Evolutionary conservation across 768 basidiomycete genomes (phyloP).

Genomic region (Scleroderma citrinum): DNA sequence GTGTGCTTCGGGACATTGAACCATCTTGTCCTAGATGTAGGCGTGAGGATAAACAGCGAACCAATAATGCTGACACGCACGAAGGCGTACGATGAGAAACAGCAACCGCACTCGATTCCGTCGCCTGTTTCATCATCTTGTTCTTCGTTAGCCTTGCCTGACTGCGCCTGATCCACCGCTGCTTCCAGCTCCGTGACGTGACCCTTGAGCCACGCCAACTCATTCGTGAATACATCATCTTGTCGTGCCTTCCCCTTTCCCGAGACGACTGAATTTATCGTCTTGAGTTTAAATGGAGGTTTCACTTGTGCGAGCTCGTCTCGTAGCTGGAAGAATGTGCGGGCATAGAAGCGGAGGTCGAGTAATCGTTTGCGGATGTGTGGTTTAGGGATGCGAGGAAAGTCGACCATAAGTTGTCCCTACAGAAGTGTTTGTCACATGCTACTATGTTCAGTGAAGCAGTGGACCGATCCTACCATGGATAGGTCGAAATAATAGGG

Average conservation of each 20-base stretch:
- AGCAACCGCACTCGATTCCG: conserved; percentile 85
- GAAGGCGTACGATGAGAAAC: conserved; percentile 67
- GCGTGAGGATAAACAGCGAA: not conserved
- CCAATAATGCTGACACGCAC: conserved; percentile 37
- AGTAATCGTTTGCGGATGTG: conserved; percentile 45
- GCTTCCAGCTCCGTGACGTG: conserved; percentile 12
- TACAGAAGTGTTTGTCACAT: conserved; percentile 19
- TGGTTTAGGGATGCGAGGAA: conserved; percentile 50
- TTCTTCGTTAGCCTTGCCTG: conserved; percentile 32
- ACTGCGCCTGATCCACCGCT: conserved; percentile 10
- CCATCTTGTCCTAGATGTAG: conserved; percentile 61
- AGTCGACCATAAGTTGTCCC: conserved; percentile 51
- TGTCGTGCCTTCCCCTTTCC: conserved; percentile 36
- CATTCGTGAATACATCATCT: conserved; percentile 24
- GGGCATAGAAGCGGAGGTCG: conserved; percentile 51
- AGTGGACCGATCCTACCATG: conserved; percentile 33
- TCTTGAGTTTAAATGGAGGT: conserved; percentile 36
- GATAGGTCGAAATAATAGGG: conserved; percentile 44
- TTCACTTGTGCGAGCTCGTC: conserved; percentile 26
- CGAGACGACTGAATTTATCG: conserved; percentile 29
- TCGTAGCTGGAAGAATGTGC: conserved; percentile 50
- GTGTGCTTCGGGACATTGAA: conserved; percentile 86
- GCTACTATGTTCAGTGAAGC: conserved; percentile 1
- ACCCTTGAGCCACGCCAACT: conserved; percentile 1
- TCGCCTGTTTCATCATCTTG: conserved; percentile 42